Base-by-base conservation (phyloP, 1,284 basidiomycete species). In the Cryptococcus maquisensis region DNA sequence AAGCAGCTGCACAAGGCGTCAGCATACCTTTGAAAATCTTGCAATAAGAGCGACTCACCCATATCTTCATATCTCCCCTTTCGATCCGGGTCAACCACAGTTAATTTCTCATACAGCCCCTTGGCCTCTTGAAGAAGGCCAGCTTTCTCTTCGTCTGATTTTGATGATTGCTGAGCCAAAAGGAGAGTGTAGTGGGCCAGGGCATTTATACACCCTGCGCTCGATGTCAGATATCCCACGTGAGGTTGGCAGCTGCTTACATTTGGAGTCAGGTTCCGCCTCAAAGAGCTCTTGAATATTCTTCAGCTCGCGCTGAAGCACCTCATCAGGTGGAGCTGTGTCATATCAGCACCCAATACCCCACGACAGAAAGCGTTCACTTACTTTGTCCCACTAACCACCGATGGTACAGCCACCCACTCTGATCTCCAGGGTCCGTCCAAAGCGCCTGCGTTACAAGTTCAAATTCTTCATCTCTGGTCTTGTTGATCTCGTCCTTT, bases 321-420 rank as follows among this genome's bases (percentile, higher is more conserved):
- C 69, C 0, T 73, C 70, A 54, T 78, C 74, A 50, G 83, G 79
- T 2, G 83, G 79, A 4, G 84, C 88, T 86, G 60, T 47, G 39
- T 9, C n/a, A 10, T 6, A 32, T 32, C 3, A 32, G 28, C 10
- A 10, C 28, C 10, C 1, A 9, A 9, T 32, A 32, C 10, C 10
- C 16, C 10, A 43, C 39, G 40, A 51, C 38, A 51, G 18, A 50
- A 47, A 21, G 49, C 24, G 21, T 35, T 21, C 9, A 62, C 79
- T 61, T 64, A 86, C 90, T 84, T 55, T 81, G 71, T 23, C 89
- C 90, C 47, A 98, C 81, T 0, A 99, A 81, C 94, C 95, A 98
- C 16, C 91, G 84, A 69, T 98, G 96, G 73, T 98, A 98, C 52
- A 98, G 84, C 96, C 96, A 99, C 0, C 91, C 91, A 57, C 90